Base-by-base conservation (phyloP, 1,284 basidiomycete species). In the Taiwanofungus camphoratus region DNA sequence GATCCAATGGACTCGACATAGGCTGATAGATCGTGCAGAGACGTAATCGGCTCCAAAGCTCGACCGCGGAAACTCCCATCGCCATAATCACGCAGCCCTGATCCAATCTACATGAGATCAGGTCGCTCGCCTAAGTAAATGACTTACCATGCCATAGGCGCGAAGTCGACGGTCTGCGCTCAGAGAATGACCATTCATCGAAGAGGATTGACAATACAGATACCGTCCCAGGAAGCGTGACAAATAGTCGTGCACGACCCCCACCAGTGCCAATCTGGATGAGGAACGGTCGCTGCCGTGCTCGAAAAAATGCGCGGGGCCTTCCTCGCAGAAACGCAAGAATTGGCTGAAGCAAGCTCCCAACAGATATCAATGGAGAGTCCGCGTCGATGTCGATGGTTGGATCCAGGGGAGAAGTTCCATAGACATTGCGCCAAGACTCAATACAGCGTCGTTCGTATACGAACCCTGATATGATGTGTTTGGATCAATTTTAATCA, bases 361-460 rank as follows among this genome's bases (percentile, higher is more conserved):
- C 8, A 11, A 29, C 24, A n/a, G 34, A 24, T 4, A 42, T n/a
- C n/a, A 42, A 20, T 5, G 5, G 11, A 7, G 13, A 18, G 4
- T 35, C 18, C n/a, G 12, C 3, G 15, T 36, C 19, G 11, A 42
- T n/a, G 3, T 18, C 12, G 22, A 42, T 20, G 12, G 41, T 42
- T n/a, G 41, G 41, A 36, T 42, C 33, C 23, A 42, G 24, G n/a
- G 41, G 41, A 9, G 41, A 42, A 3, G 32, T 36, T 5, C 24
- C 15, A 18, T 36, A 20, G 9, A 19, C 15, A 4, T 36, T 20
- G 3, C n/a, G 33, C 45, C 45, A 47, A 32, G 33, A 30, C 22
- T 39, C 30, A n/a, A 47, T 43, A 9, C 20, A 13, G 20, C 13
- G 13, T 5, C 45, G 45, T 22, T 47, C 45, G 23, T 47, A 47